Evolutionary conservation across 2,329 filamentous ascomycete species (phyloP).

Genomic region (Aspergillus melleus): DNA sequence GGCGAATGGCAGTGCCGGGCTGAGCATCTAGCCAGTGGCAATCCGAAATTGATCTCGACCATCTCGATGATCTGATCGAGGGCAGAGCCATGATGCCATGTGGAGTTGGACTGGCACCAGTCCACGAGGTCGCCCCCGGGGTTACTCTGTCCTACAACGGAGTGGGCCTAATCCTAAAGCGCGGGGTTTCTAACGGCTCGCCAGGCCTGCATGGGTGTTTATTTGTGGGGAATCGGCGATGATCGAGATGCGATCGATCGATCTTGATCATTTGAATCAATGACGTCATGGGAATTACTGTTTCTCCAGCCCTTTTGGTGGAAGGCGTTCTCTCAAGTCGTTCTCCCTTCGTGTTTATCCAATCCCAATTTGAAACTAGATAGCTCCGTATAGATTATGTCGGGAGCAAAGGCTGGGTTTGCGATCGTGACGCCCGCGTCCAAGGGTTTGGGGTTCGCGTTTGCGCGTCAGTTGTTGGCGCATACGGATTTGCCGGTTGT

Average conservation of each 20-base stretch:
- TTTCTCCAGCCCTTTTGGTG: not conserved
- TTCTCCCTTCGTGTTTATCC: not conserved
- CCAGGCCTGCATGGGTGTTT: not conserved
- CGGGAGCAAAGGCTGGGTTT: slow-evolving; percentile 17
- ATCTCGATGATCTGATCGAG: not conserved
- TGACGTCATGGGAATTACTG: not conserved
- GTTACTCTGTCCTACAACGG: not conserved
- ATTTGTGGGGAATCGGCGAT: not conserved
- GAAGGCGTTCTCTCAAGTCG: not conserved
- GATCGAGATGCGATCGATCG: not conserved
- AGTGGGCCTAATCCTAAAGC: not conserved
- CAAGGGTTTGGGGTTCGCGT: slow-evolving; percentile 62
- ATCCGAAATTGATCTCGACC: not conserved
- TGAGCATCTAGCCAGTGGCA: not conserved
- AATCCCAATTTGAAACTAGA: not conserved
- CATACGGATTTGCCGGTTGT: slow-evolving; percentile 59
- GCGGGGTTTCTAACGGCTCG: not conserved
- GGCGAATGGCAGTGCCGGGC: too few relatives aligned
- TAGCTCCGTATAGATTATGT: not conserved
- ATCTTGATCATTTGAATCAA: not conserved
- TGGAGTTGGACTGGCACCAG: not conserved
- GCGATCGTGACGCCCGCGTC: slow-evolving; percentile 57
- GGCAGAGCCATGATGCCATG: not conserved
- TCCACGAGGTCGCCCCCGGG: not conserved
- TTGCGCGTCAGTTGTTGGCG: slow-evolving; percentile 58